Evolutionary conservation across 805 yeast species (phyloP), one percentile per base, ranked within the genome.

Genomic region (Starmera amethionina): DNA sequence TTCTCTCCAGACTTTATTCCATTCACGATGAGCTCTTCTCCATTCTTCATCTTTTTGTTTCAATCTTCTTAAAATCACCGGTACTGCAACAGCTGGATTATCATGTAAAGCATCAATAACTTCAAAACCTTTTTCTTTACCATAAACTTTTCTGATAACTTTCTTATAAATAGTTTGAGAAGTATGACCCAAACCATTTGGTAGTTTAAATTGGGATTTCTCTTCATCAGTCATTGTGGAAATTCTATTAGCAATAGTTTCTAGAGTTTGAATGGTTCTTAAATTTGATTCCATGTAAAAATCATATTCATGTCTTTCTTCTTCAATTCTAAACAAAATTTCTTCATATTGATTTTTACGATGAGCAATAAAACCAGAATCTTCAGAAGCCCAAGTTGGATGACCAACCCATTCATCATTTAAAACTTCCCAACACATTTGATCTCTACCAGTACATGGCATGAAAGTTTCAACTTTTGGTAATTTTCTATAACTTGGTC

Each of bases 321-420:
- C 98, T 62, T 93, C 98, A 43, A 89, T 86, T 58, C 95, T 82
- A 67, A 88, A 89, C 40, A 93, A 64, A 38, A 93, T 85, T 60
- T 93, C 99, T 62, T 93, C 99, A 59, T 90, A 93, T 64, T 93
- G 98, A 58, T 93, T 93, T 63, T 93, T 93, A 48, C 97, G 77
- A 60, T 93, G 99, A n/a, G 98, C 96, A 58, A 93, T 89, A 54
- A 90, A 93, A 0, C 98, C 99, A 11, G 96, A 85, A 60, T 93
- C 99, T 60, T 93, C 99, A 0, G 97, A 90, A 4, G 97, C 98
- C 99, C 99, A 93, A n/a, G 96, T 94, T 18, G 99, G 99, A 62
- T 93, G 97, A 7, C 97, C 96, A 30, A 93, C 97, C 97, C 97
- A 93, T 62, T 90, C 97, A 60, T 93, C 98, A 61, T 93, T 93